Base-by-base conservation (phyloP, 1,139 yeast species). In the Hansenula anomala region DNA sequence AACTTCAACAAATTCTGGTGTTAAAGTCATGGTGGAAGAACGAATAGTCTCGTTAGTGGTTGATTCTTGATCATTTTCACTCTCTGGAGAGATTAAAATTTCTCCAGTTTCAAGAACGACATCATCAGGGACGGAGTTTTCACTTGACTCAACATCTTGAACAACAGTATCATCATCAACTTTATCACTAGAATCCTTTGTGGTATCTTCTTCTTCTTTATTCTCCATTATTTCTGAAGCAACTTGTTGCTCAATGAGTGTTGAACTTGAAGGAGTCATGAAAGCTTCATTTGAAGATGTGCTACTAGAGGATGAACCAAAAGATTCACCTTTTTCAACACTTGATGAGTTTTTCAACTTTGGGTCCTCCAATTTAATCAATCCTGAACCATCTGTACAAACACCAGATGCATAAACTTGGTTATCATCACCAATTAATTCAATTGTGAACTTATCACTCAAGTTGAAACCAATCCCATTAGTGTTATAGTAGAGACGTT, bases 401-500 rank as follows among this genome's bases (percentile, higher is more conserved):
- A 19, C 5, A 4, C 37, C 37, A 9, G 33, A 29, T 11, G 29
- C 37, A 25, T 24, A 35, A 7, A 17, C 4, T 17, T 34, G 7
- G 16, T 20, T 20, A 4, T 24, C 16, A 23, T 30, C 38, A 16
- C 26, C 34, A 20, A 30, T 6, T 14, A 36, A 26, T 14, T 36
- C 34, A 27, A 36, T 36, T 3, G 34, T 19, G n/a, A 26, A 36
- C 13, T 18, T 20, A 13, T 30, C 23, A 9, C 13, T 16, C 3
- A 27, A 15, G 10, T 25, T 22, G 15, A 35, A 35, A 14, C 30
- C 25, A n/a, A 36, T 26, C 5, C 34, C 34, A 14, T 28, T 28
- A n/a, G 36, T 16, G 6, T 36, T 28, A 13, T 28, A 30, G 9
- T 30, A 28, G 10, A 39, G 18, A 18, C 18, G 31, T 22, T 38